Evolutionary conservation across 2,329 filamentous ascomycete genomes (phyloP), one percentile per base, ranked within the genome.

Genomic region (Ophiocordyceps polyrhachis-furcata): DNA sequence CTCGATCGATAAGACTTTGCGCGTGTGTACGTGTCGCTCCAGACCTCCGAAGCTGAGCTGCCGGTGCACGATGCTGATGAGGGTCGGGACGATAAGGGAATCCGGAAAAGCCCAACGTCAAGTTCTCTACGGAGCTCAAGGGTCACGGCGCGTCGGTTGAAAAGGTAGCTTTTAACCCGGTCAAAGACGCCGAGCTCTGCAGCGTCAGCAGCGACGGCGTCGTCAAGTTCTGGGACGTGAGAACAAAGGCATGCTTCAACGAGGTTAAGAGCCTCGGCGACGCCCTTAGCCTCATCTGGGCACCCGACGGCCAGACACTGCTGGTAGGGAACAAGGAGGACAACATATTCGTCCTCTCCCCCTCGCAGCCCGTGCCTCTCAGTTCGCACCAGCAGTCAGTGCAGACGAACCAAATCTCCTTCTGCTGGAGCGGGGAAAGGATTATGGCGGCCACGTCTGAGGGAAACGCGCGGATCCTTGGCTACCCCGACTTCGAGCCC

Each of bases 201-300:
- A 86, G 79, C 56, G 72, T 83, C 44, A 82, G 80, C 51, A 73
- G 68, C 41, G 83, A 89, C 56, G 83, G 83, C 2, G 73, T 79
- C 29, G 77, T 83, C 48, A 77, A 81, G 56, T 77, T 89, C 52
- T 89, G 83, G 83, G 83, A 89, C 55, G 81, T 87, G 13, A 69
- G 83, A 53, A 81, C 73, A 47, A 84, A 83, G 56, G 70, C 72
- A 2, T 79, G 78, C 52, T 70, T 81, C 49, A 82, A 81, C 44
- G 79, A 84, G 57, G 70, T 84, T 37, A 78, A 74, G 51, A 72
- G 71, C 5, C 66, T 79, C 41, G 80, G 77, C 8, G 74, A 77
- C 50, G 76, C 82, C 4, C 79, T 83, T 52, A 81, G 78, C 12
- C 64, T 89, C 47, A 77, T 74, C 1, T 89, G 83, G 83, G 73